A percentile compares a stretch with the other conserved stretches of the same genome.
Conservation (phyloP, 228 moss, liverwort and hornwort genomes). For the Sphagnum fallax region DNA sequence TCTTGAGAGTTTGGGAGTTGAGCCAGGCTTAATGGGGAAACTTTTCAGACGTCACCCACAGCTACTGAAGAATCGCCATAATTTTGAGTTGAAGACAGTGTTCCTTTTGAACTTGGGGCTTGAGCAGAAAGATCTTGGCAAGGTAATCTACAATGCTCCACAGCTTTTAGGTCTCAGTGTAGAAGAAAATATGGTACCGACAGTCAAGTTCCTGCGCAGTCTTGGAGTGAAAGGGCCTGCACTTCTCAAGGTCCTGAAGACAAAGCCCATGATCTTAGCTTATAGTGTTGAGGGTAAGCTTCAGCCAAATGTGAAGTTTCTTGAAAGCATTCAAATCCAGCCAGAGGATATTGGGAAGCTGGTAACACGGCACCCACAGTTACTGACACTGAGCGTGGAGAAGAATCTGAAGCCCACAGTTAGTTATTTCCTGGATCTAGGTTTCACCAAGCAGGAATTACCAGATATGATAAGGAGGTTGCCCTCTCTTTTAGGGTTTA, state of each 20-base stretch:
- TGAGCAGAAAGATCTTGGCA: constrained; percentile 43
- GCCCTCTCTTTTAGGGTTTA: constrained; percentile 48
- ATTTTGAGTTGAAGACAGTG: constrained; percentile 26
- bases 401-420: constrained; percentile 46
- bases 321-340: constrained; percentile 36
- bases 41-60: constrained; percentile 54
- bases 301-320: constrained; percentile 43
- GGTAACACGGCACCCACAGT: constrained; percentile 48
- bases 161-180: constrained; percentile 52
- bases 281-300: constrained; percentile 46
- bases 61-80: constrained; percentile 39
- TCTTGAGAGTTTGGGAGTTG: constrained; percentile 37
- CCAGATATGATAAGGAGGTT: constrained; percentile 38
- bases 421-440: constrained; percentile 37
- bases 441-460: constrained; percentile 34
- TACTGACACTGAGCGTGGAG: constrained; percentile 48
- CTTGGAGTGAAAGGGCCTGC: constrained; percentile 30
- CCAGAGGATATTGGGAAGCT: constrained; percentile 35
- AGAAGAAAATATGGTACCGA: constrained; percentile 42
- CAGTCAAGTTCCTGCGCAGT: constrained; percentile 32
- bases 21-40: constrained; percentile 43
- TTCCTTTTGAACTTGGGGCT: constrained; percentile 52
- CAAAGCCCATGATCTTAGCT: constrained; percentile 55
- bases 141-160: constrained; percentile 54
- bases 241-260: constrained; percentile 40